phyloP scores from a whole-genome alignment of 2,329 filamentous ascomycete genomes.

The Apiospora rasikravindrae region DNA sequence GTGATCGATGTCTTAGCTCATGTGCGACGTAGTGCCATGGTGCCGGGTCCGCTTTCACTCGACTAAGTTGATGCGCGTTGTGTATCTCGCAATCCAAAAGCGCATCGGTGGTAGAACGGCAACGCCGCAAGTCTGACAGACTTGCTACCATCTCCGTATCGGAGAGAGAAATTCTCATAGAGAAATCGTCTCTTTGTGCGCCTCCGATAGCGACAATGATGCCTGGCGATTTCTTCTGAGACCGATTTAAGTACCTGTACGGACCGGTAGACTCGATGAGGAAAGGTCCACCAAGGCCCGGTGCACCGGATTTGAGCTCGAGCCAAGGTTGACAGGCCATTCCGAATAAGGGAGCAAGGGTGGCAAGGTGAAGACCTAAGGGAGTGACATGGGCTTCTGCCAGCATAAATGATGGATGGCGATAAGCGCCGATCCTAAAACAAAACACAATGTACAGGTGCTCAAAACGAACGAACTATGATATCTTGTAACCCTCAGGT shows the following conservation, averaged over 20 bases:
- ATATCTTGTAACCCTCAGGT: not conserved
- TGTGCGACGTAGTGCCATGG: not conserved
- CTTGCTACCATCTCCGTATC: slow-evolving; percentile 3
- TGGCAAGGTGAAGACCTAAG: not conserved
- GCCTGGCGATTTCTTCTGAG: not conserved
- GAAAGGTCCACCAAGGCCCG: not conserved
- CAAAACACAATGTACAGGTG: not conserved
- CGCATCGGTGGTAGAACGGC: not conserved
- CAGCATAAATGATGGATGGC: slow-evolving; percentile 8
- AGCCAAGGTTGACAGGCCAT: slow-evolving; percentile 3
- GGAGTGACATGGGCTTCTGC: not conserved
- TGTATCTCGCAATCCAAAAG: not conserved
- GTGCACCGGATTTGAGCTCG: not conserved
- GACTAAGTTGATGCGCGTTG: slow-evolving; percentile 2
- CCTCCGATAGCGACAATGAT: slow-evolving; percentile 3
- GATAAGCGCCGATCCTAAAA: not conserved
- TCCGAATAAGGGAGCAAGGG: not conserved
- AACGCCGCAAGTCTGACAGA: not conserved
- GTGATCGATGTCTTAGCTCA: not conserved
- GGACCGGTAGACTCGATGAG: slow-evolving; percentile 4
- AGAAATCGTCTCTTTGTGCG: not conserved
- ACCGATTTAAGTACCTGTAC: not conserved
- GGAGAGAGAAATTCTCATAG: not conserved
- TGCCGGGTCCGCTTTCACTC: slow-evolving; percentile 2
- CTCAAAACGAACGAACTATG: slow-evolving; percentile 7